Percentiles rank a stretch among this genome's conserved stretches.
Conservation (phyloP, 2,329 filamentous ascomycete species). For the Annulohypoxylon truncatum region DNA sequence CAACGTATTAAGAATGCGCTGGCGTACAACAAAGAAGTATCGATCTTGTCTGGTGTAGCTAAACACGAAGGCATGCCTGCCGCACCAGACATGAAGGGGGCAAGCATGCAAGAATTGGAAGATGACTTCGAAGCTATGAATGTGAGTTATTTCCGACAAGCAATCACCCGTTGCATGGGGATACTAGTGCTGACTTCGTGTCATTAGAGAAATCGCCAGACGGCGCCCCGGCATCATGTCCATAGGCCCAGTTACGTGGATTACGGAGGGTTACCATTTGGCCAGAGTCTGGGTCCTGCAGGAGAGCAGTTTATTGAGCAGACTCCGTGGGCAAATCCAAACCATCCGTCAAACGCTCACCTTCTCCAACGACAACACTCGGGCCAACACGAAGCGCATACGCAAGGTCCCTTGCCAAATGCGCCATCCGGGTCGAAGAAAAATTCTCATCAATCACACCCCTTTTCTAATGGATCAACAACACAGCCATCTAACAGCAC, state of each 20-base stretch:
- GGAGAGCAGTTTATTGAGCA: slow-evolving; percentile 90
- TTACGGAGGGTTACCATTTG: slow-evolving; percentile 61
- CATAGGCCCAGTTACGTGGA: slow-evolving; percentile 58
- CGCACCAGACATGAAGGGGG: slow-evolving; percentile 83
- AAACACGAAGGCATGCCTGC: slow-evolving; percentile 98
- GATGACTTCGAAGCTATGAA: slow-evolving; percentile 91
- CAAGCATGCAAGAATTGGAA: slow-evolving; percentile 78
- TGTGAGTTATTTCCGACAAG: slow-evolving; percentile 66
- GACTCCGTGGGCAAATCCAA: slow-evolving; percentile 92
- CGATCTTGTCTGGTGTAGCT: slow-evolving; percentile 86
- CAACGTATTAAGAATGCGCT: slow-evolving; percentile 87
- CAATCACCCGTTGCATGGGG: background rate
- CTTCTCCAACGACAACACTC: slow-evolving; percentile 55
- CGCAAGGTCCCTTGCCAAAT: slow-evolving; percentile 44
- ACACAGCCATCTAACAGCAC: slow-evolving; percentile 48
- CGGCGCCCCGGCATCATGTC: slow-evolving; percentile 52
- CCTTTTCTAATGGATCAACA: slow-evolving; percentile 51
- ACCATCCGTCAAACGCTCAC: slow-evolving; percentile 74
- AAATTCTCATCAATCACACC: slow-evolving; percentile 54
- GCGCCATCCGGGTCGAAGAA: slow-evolving; percentile 53
- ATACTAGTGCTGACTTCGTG: slow-evolving; percentile 27
- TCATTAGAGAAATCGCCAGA: slow-evolving; percentile 49
- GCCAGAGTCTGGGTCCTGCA: slow-evolving; percentile 69
- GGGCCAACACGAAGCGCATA: slow-evolving; percentile 50
- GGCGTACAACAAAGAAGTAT: slow-evolving; percentile 95